Evolutionary conservation across 768 basidiomycete genomes (phyloP).

Genomic region (Hebeloma cylindrosporum): DNA sequence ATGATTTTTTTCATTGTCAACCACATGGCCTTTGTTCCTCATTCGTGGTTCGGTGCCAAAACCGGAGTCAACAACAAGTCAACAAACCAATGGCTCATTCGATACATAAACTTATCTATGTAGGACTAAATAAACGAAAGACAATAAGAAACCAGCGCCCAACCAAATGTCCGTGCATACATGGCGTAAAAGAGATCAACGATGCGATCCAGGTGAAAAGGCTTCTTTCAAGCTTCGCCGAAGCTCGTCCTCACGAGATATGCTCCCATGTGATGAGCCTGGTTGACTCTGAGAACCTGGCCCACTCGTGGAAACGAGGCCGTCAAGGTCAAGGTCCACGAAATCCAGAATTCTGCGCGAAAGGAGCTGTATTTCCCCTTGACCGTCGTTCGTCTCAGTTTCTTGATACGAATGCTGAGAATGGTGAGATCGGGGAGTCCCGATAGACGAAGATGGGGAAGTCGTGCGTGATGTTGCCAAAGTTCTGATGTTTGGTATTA

Average conservation of each 20-base stretch:
- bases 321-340: conserved; percentile 73
- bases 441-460: conserved; percentile 71
- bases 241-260: conserved; percentile 71
- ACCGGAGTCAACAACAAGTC: too few relatives aligned
- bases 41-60: too few relatives aligned
- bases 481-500: conserved; percentile 85
- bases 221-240: conserved; percentile 82
- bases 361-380: conserved; percentile 87
- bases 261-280: conserved; percentile 66
- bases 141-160: conserved; percentile 11
- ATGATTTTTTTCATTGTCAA: conserved; percentile 3
- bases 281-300: conserved; percentile 67
- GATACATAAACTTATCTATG: conserved; percentile 17
- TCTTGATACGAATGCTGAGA: conserved; percentile 78
- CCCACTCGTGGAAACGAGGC: conserved; percentile 57
- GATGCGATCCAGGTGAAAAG: conserved; percentile 65
- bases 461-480: conserved; percentile 72
- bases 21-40: not conserved
- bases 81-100: conserved; percentile 6
- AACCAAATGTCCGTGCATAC: conserved; percentile 19
- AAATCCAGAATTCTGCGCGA: conserved; percentile 85
- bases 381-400: conserved; percentile 83
- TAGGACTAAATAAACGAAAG: conserved; percentile 14
- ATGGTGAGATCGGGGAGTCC: conserved; percentile 70
- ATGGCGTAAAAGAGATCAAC: conserved; percentile 30